Conservation (phyloP, 306 rosid genomes). For the Mimosa bimucronata region DNA sequence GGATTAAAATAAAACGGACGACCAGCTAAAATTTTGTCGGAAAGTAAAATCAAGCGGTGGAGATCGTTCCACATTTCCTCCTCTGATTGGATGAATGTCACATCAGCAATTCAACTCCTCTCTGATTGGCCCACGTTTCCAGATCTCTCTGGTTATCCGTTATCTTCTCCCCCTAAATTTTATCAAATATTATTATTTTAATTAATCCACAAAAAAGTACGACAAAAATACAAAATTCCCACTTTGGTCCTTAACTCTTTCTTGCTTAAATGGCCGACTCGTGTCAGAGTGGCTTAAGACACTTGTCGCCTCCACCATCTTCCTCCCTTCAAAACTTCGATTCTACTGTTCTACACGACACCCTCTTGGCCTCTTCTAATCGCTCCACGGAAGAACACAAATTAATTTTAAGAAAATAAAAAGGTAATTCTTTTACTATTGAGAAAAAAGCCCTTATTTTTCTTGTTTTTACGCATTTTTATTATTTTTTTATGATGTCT, state of each 20-base stretch:
- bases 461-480: neutral
- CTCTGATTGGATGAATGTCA: slow-evolving; percentile 40
- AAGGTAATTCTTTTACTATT: slow-evolving; percentile 37
- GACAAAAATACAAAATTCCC: slow-evolving; percentile 25
- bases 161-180: neutral
- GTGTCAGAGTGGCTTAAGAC: slow-evolving; percentile 57
- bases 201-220: neutral
- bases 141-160: slow-evolving; percentile 29
- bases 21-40: slow-evolving; percentile 52
- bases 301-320: slow-evolving; percentile 69
- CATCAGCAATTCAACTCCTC: slow-evolving; percentile 30
- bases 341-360: slow-evolving; percentile 42
- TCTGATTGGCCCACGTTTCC: slow-evolving; percentile 67
- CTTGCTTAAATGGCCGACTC: slow-evolving; percentile 55
- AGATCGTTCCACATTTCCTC: slow-evolving; percentile 42
- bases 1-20: slow-evolving; percentile 25
- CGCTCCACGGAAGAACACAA: slow-evolving; percentile 11
- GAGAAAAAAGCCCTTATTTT: neutral
- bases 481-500: neutral
- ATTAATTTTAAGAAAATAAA: neutral
- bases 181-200: slow-evolving; percentile 11
- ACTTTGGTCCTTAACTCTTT: neutral
- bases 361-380: slow-evolving; percentile 19
- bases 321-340: slow-evolving; percentile 34
- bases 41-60: slow-evolving; percentile 42